Percentiles rank a stretch among this genome's conserved stretches.
Conservation (phyloP, 805 yeast genomes). For the Schizosaccharomyces octosporus region DNA sequence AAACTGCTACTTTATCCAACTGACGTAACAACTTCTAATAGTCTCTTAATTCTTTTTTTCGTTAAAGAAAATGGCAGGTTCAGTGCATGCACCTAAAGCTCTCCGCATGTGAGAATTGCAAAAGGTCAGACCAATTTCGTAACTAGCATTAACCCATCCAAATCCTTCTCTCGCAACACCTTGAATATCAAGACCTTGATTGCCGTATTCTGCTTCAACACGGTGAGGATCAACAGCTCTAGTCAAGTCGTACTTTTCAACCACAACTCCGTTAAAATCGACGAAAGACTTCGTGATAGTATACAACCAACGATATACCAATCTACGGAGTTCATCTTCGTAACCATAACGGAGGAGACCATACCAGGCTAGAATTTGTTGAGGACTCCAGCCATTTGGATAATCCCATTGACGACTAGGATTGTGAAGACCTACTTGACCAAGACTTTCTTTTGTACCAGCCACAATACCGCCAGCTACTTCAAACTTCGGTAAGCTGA, state of each 20-base stretch:
- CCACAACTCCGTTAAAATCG: constrained; percentile 81
- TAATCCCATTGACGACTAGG: constrained; percentile 97
- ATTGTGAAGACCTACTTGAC: constrained; percentile 37
- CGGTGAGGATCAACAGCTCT: constrained; percentile 62
- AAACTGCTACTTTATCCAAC: not conserved
- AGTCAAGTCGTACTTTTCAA: constrained; percentile 82
- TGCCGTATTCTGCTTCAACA: constrained; percentile 90
- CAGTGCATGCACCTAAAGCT: constrained; percentile 55
- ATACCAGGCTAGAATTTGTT: constrained; percentile 81
- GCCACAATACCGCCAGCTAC: constrained; percentile 73
- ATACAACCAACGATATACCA: constrained; percentile 71
- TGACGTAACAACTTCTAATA: too few species aligned
- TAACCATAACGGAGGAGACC: constrained; percentile 58
- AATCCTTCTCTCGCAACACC: constrained; percentile 92
- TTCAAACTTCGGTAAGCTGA: constrained; percentile 47
- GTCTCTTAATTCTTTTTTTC: not conserved
- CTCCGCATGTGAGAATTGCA: constrained; percentile 43
- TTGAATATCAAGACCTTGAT: constrained; percentile 77
- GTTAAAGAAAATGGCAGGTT: constrained; percentile 37
- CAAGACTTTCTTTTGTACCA: constrained; percentile 53
- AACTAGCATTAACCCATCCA: constrained; percentile 94
- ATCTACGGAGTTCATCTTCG: constrained; percentile 34
- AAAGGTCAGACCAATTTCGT: constrained; percentile 42
- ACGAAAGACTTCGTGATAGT: constrained; percentile 76
- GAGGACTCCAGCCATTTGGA: constrained; percentile 98